Evolutionary conservation across 495 filamentous ascomycete genomes (phyloP), one percentile per base, ranked within the genome.

Genomic region (Neurospora sp.): DNA sequence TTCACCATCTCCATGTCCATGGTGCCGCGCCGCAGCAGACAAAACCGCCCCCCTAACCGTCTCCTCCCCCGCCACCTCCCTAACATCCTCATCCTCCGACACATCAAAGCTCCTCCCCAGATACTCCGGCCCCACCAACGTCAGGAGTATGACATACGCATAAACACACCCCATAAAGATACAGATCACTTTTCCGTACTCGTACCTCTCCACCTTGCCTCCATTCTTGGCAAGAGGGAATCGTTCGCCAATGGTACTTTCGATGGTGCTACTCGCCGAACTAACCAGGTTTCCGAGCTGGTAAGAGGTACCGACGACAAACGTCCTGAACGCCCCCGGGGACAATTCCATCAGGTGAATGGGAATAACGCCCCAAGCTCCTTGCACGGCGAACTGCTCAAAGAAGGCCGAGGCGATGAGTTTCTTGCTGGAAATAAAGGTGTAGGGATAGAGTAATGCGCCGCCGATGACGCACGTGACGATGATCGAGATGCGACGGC

Each of bases 81-180:
- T 82, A 66, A 92, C 81, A 81, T 94, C 92, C 18, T 83, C 79
- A 79, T 93, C 92, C 74, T 90, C 84, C 46, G 82, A 86, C 1
- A 90, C 89, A 71, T 90, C 91, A 82, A 94, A 91, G 31, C 85
- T 81, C 11, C 88, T 83, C 18, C 89, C 73, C 70, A 93, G 75
- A 48, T 89, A 87, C 83, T 97, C 94, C 0, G 94, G 94, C 0
- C 94, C 94, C 1, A 93, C 73, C 18, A 96, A 76, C 0, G 92
- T 91, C 27, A 96, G 74, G 0, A 96, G 0, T 74, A 97, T 93
- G 9, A 90, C 86, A 78, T 96, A 97, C 7, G 81, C 90, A 80
- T 90, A 97, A n/a, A 97, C 94, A 75, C 92, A 94, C 3, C 88
- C 94, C 92, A 97, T 93, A 80, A 97, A 94, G 76, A 97, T 96